Base-by-base conservation (phyloP, 2,329 filamentous ascomycete genomes). In the Plectosphaerella sp. region DNA sequence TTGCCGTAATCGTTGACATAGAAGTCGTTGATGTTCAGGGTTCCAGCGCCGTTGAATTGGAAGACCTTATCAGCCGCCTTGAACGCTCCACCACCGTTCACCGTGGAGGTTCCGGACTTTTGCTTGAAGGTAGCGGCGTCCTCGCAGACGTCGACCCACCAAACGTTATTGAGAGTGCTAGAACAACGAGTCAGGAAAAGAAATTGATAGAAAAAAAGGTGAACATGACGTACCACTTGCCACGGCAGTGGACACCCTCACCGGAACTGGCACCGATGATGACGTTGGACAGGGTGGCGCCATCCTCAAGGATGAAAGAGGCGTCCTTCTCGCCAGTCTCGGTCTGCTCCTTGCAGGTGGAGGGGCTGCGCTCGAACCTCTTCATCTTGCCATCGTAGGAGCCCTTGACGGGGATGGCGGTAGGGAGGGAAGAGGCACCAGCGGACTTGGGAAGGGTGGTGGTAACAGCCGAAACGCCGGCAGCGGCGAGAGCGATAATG, bases 331-430 rank as follows among this genome's bases (percentile, higher is more conserved):
- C 61, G 59, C 64, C 64, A 48, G 74, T 74, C 59, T 78, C 75
- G 9, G 55, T 53, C 58, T 77, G 60, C 2, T 58, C 70, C 22
- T 57, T 66, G 62, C 75, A 77, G 24, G 61, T 63, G 15, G 36
- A 24, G 5, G 47, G 63, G 51, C 66, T 70, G 54, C 76, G 73
- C 51, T 75, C 76, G 62, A 67, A 78, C 47, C 68, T 66, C 59
- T 72, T 68, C 73, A 78, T 75, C 18, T 67, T 72, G 49, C 76
- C 75, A 56, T 79, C 76, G 54, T 73, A 76, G 22, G 58, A 61
- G 16, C 64, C 66, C 20, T 64, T 65, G 20, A 73, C 69, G 5
- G 66, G 61, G 56, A 75, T 69, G 28, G 71, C 69, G 53, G 69
- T 64, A 9, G 64, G 64, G 43, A 70, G 69, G 37, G 62, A 54